A percentile compares a stretch with the other conserved stretches of the same genome.
Evolutionary conservation across 768 basidiomycete genomes (phyloP).

Genomic region (Xerocomus brunneocitrinus): DNA sequence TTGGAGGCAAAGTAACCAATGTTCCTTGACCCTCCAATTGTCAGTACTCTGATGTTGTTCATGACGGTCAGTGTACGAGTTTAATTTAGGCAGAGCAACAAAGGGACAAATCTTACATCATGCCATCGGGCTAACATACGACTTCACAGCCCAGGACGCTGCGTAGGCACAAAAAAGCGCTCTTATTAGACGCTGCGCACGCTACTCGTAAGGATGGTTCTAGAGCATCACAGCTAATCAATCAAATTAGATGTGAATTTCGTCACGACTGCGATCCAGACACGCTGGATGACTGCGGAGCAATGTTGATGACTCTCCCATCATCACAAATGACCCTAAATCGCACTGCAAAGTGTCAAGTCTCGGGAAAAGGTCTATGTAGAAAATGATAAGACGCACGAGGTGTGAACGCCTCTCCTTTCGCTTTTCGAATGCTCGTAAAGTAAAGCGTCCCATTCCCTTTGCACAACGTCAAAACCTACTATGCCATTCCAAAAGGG

Average conservation of each 20-base stretch:
- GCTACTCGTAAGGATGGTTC: background rate
- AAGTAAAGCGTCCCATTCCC: conserved; percentile 78
- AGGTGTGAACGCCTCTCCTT: conserved; percentile 64
- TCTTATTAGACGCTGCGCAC: background rate
- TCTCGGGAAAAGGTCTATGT: background rate
- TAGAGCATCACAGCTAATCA: background rate
- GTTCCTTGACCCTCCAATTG: conserved; percentile 52
- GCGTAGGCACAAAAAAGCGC: background rate
- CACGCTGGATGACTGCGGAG: conserved; percentile 1
- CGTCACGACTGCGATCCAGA: background rate
- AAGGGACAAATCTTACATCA: conserved; percentile 2
- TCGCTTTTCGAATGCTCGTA: conserved; percentile 74
- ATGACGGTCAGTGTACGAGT: conserved; percentile 4
- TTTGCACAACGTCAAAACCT: conserved; percentile 20
- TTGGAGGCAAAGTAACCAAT: conserved; percentile 49
- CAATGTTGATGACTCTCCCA: conserved; percentile 42
- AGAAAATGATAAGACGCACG: conserved; percentile 33
- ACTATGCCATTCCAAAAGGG: background rate
- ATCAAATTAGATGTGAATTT: background rate
- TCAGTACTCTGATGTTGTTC: conserved; percentile 30
- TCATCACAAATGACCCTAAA: conserved; percentile 66
- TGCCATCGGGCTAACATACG: background rate
- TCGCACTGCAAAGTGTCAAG: conserved; percentile 41
- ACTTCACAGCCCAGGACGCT: too few species aligned
- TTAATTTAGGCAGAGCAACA: too few species aligned